These are phyloP conservation scores for Vaccinium myrtillus DNA, from an alignment of 148 eudicot species.

Conservation along the genomic window DNA sequence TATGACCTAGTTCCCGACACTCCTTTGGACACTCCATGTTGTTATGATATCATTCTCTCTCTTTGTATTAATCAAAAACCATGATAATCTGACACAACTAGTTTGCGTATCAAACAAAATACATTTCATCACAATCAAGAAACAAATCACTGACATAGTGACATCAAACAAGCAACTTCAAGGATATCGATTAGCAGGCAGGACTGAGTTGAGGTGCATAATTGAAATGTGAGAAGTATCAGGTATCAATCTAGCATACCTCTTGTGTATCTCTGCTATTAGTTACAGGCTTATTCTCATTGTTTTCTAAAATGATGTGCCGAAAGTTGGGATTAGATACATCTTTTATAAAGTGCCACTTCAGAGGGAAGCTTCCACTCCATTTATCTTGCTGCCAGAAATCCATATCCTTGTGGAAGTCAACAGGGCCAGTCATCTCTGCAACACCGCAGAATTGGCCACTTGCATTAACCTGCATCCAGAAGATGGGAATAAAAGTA, in stretches of 20 bases:
- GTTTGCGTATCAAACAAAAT: conserved; percentile 7
- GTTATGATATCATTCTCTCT: neutral
- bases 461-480: conserved; percentile 87
- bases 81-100: neutral
- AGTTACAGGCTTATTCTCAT: conserved; percentile 95
- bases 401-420: conserved; percentile 87
- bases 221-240: neutral
- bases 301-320: conserved; percentile 88
- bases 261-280: conserved; percentile 98
- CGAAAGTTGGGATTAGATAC: conserved; percentile 78
- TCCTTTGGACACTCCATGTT: neutral
- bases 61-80: neutral
- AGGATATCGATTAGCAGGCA: neutral
- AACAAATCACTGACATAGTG: neutral
- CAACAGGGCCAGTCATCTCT: conserved; percentile 92
- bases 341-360: conserved; percentile 96
- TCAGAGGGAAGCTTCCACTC: conserved; percentile 96
- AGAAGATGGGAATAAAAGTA: neutral
- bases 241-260: conserved; percentile 38
- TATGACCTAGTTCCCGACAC: neutral
- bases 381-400: conserved; percentile 99
- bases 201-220: neutral
- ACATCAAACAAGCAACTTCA: neutral
- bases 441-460: conserved; percentile 98
- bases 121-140: neutral